Conservation (phyloP, 1,139 yeast species). For the Groenewaldozyma sp. region DNA sequence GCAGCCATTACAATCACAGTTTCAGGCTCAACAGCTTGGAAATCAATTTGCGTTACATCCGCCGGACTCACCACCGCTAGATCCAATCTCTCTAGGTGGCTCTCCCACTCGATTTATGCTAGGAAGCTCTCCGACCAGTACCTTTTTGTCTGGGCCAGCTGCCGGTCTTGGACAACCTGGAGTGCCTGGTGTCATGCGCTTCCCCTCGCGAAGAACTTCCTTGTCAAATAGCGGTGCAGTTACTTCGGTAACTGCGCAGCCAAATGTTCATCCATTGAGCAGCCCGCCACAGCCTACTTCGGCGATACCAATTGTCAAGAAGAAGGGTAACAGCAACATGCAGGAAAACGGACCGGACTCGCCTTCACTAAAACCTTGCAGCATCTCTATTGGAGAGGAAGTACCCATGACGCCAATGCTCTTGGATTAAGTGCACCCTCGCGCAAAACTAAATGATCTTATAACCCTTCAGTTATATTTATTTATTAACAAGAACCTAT, state of each 20-base stretch:
- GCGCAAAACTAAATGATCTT: too few species aligned
- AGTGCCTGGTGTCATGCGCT: conserved; percentile 4
- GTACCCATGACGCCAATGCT: conserved; percentile 3
- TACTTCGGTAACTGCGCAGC: conserved; percentile 97
- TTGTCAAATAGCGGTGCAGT: too few species aligned
- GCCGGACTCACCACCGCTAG: conserved; percentile 18
- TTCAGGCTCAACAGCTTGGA: not conserved
- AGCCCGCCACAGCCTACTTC: too few species aligned
- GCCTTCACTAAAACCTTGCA: conserved; percentile 1
- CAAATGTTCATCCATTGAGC: too few species aligned
- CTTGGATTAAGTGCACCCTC: not conserved
- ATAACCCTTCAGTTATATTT: too few species aligned
- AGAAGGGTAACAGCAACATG: too few species aligned
- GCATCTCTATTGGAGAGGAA: not conserved
- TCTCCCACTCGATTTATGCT: conserved; percentile 12
- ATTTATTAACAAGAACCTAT: too few species aligned
- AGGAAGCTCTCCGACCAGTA: not conserved
- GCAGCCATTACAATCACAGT: too few species aligned
- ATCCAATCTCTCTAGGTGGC: conserved; percentile 14
- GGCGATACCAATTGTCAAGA: too few species aligned
- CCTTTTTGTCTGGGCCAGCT: not conserved
- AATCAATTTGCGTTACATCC: too few species aligned
- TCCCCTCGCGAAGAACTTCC: conserved; percentile 3
- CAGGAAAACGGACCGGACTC: not conserved
- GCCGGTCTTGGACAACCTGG: conserved; percentile 4